These are phyloP conservation scores for Teratosphaeria gauchensis DNA, from an alignment of 2,329 filamentous ascomycete species.

Conservation along the genomic window DNA sequence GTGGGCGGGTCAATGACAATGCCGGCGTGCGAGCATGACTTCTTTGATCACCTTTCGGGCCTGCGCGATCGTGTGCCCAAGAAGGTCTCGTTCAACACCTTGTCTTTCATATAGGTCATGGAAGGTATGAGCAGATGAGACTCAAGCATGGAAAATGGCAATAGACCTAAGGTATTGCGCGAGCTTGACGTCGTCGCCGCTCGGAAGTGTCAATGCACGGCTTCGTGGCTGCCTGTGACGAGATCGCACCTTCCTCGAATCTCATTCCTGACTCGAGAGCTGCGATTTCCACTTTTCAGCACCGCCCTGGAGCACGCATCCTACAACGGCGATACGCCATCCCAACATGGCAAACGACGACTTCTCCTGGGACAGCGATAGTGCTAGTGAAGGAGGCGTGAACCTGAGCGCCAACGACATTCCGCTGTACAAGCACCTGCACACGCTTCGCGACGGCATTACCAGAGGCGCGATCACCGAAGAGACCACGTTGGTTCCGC, in stretches of 20 bases:
- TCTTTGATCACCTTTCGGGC: too few relatives aligned
- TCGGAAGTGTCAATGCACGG: not conserved
- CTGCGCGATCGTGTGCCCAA: too few relatives aligned
- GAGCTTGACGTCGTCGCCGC: not conserved
- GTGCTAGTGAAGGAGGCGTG: not conserved
- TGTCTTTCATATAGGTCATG: not conserved
- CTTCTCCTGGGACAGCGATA: not conserved
- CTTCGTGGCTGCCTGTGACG: not conserved
- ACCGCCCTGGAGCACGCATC: not conserved
- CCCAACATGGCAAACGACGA: not conserved
- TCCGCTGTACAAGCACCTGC: constrained; percentile 1
- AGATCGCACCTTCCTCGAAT: not conserved
- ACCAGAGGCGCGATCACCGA: constrained; percentile 1
- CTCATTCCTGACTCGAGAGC: not conserved
- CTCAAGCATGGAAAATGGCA: not conserved
- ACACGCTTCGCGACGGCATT: constrained; percentile 3
- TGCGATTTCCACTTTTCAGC: not conserved
- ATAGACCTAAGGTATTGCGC: not conserved
- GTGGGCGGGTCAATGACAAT: too few relatives aligned
- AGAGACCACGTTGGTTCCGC: constrained; percentile 2
- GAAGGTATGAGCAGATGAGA: not conserved
- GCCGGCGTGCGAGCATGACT: too few relatives aligned
- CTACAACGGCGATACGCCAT: not conserved
- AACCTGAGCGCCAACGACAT: not conserved
- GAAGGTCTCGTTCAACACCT: too few relatives aligned